Base-by-base conservation (phyloP, 805 yeast species). In the Brettanomyces anomalus region DNA sequence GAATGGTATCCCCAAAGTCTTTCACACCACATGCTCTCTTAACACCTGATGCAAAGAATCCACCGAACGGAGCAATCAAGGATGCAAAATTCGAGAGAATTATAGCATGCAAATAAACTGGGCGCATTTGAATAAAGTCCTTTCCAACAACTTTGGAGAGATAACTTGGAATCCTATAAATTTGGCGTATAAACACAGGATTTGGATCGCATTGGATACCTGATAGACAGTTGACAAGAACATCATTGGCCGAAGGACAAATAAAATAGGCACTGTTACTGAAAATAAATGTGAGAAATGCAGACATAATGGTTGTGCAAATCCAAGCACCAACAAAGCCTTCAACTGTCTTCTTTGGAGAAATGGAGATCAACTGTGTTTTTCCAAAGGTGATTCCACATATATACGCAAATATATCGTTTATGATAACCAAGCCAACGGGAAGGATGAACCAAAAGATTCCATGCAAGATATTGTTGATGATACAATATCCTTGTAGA, bases 281-380 rank as follows among this genome's bases (percentile, higher is more conserved):
- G 49, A 88, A 68, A 41, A 81, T 57, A 51, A 75, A 74, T 2
- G 94, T 74, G 42, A 88, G 70, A 5, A 79, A 42, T 21, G 86
- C 64, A 1, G 90, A 86, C 48, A 85, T 79, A 31, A 84, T 48
- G 5, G 85, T 80, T 8, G 98, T 93, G 58, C 93, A 90, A 39
- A 87, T 64, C 98, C 98, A 93, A 15, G 97, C 98, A 41, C 98
- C 98, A 40, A 90, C 66, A 56, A 93, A 93, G 3, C 98, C 98
- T 67, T 93, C 98, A 32, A 90, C 88, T 3, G 98, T 93, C 66
- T 93, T 93, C 65, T 93, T 93, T 44, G 98, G 98, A 11, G 96
- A 86, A 49, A 93, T 87, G 41, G 84, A 87, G 53, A 93, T 86
- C 55, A 93, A 76, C 57, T 86, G 96, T 33, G 97, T 90, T 49